Evolutionary conservation across 2,329 filamentous ascomycete species (phyloP), one percentile per base, ranked within the genome.

Genomic region (Xylariaceae sp.): DNA sequence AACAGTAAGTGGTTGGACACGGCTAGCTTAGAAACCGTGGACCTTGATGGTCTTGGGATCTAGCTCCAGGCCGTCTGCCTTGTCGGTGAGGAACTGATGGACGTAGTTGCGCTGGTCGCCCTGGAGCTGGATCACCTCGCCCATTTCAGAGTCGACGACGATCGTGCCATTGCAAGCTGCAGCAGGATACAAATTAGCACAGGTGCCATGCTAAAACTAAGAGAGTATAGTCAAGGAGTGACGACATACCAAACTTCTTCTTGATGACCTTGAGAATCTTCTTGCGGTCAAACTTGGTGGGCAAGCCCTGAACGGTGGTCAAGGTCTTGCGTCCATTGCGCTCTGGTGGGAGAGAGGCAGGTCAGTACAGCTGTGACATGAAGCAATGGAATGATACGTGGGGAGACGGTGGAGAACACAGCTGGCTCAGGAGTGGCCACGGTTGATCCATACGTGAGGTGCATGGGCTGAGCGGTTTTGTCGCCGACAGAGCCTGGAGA

Each of bases 301-400:
- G 92, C 68, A 99, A 86, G 76, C 94, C 94, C 83, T 97, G 92
- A 68, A 99, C 91, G 67, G 94, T 99, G 67, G 94, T 99, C 87
- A 99, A 83, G 80, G 94, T 97, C 85, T 99, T 99, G 76, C 94
- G 94, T 85, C 94, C 94, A 97, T 99, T 99, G 79, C 94, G 94
- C 80, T 99, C 92, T 97, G 73, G 32, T 47, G 42, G 18, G n/a
- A 41, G 11, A 49, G 33, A 15, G 39, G 45, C 10, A 18, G 48
- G 48, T 82, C 63, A 81, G 77, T 49, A 54, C 42, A 18, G 32
- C 22, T 14, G 14, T 38, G 38, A 30, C 42, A 45, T 33, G 39
- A 43, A 42, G 39, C 22, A 18, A 45, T 47, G 47, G 6, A 12
- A 43, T 19, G 18, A 14, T 7, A 18, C 17, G 27, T 50, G 45